Evolutionary conservation across 2,329 filamentous ascomycete genomes (phyloP).

Genomic region (Trichoderma sp.): DNA sequence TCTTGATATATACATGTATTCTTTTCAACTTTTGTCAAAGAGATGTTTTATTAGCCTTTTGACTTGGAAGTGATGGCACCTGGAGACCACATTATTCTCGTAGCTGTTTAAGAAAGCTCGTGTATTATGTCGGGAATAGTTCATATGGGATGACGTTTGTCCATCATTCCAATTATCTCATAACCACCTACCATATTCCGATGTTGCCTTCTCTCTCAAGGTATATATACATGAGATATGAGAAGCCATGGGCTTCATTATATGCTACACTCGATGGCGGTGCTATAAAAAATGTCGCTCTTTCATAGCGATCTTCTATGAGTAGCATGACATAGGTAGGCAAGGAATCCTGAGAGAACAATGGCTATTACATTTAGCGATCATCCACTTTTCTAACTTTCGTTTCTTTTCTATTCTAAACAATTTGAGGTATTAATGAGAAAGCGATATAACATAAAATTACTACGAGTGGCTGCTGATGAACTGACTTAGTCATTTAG

Average conservation of each 20-base stretch:
- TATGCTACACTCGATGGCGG: background rate
- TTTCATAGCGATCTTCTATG: background rate
- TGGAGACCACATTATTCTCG: background rate
- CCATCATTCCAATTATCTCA: background rate
- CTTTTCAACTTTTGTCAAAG: background rate
- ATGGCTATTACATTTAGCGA: background rate
- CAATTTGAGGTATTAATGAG: accelerated
- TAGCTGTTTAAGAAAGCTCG: background rate
- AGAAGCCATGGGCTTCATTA: background rate
- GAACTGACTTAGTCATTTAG: background rate
- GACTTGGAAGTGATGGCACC: background rate
- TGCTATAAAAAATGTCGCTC: background rate
- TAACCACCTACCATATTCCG: background rate
- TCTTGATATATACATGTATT: background rate
- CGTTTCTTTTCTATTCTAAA: background rate
- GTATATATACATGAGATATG: background rate
- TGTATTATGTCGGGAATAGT: too few relatives aligned
- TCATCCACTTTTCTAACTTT: background rate
- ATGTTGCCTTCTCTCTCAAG: background rate
- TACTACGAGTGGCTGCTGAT: background rate
- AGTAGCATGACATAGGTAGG: background rate
- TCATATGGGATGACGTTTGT: background rate
- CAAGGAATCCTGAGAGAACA: background rate
- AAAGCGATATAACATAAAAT: background rate
- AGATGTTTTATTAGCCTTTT: background rate